Conservation (phyloP, 768 basidiomycete species). For the Termitomyces sp. region DNA sequence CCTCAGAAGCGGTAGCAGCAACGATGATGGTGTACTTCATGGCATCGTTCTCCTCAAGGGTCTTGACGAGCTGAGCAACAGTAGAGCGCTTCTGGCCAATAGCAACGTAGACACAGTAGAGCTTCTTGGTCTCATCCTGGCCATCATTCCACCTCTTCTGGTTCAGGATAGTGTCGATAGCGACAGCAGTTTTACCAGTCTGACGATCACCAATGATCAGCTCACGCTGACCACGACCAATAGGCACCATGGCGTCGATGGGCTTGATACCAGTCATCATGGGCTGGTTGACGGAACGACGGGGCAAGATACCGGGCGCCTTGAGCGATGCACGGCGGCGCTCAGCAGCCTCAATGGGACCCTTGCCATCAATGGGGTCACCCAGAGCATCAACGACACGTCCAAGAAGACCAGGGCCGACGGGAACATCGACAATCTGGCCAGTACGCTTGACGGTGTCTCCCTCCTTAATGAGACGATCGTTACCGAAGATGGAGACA, state of each 20-base stretch:
- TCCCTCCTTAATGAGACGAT: slow-evolving; percentile 99
- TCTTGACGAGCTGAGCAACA: slow-evolving; percentile 98
- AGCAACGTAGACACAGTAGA: slow-evolving; percentile 99
- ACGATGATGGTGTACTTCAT: slow-evolving; percentile 99
- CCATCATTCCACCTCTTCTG: slow-evolving; percentile 99
- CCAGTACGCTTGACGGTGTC: slow-evolving; percentile 99
- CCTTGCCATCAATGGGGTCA: slow-evolving; percentile 99
- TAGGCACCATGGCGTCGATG: slow-evolving; percentile 99
- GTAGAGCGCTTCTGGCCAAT: slow-evolving; percentile 99
- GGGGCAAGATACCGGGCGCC: slow-evolving; percentile 98
- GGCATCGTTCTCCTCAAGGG: slow-evolving; percentile 99
- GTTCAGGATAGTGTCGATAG: slow-evolving; percentile 99
- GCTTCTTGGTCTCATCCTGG: slow-evolving; percentile 93
- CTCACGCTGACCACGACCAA: slow-evolving; percentile 99
- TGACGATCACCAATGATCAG: slow-evolving; percentile 99
- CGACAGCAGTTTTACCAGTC: slow-evolving; percentile 99
- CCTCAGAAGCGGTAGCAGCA: slow-evolving; percentile 98
- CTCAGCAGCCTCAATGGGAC: slow-evolving; percentile 90
- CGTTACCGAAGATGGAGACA: slow-evolving; percentile 99
- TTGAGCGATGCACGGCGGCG: slow-evolving; percentile 97
- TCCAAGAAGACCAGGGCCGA: slow-evolving; percentile 94
- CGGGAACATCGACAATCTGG: slow-evolving; percentile 99
- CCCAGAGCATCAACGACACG: slow-evolving; percentile 99
- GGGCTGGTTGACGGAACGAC: slow-evolving; percentile 99
- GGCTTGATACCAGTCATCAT: slow-evolving; percentile 99